Conservation (phyloP, 2,329 filamentous ascomycete species). For the Xylaria sp. region DNA sequence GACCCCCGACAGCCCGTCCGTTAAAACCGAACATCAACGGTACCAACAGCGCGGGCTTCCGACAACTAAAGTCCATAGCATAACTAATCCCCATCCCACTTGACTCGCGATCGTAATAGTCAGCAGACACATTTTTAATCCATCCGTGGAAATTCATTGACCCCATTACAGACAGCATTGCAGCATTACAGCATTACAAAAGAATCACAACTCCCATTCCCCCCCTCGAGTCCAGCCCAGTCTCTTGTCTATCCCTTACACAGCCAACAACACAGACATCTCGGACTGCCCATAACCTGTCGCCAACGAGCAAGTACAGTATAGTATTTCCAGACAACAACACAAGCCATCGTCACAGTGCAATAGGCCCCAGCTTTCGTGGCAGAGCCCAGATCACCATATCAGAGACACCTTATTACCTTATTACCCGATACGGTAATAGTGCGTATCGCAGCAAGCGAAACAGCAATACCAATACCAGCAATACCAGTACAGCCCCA, state of each 20-base stretch:
- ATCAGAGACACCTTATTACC: conserved; percentile 27
- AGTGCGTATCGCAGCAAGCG: conserved; percentile 12
- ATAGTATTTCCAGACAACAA: conserved; percentile 16
- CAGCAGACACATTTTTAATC: conserved; percentile 38
- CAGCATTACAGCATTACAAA: too few species aligned
- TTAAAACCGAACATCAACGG: conserved; percentile 42
- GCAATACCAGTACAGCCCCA: conserved; percentile 8
- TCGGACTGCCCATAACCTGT: neutral
- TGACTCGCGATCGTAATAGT: conserved; percentile 23
- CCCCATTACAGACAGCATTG: too few species aligned
- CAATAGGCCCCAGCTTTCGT: conserved; percentile 30
- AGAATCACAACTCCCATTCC: conserved; percentile 35
- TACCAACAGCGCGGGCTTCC: conserved; percentile 23
- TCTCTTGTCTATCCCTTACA: conserved; percentile 8
- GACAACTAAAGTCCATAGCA: conserved; percentile 29
- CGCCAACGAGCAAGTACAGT: conserved; percentile 2
- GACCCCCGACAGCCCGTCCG: conserved; percentile 39
- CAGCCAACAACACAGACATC: conserved; percentile 12
- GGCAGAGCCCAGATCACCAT: conserved; percentile 27
- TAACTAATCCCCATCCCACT: neutral
- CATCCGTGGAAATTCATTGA: conserved; percentile 5
- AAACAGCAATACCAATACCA: too few species aligned
- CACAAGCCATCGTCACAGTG: conserved; percentile 28
- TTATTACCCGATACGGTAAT: conserved; percentile 32
- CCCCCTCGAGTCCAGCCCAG: conserved; percentile 8